phyloP scores from a whole-genome alignment of 2,329 filamentous ascomycete species.

The Cladosporium halotolerans region DNA sequence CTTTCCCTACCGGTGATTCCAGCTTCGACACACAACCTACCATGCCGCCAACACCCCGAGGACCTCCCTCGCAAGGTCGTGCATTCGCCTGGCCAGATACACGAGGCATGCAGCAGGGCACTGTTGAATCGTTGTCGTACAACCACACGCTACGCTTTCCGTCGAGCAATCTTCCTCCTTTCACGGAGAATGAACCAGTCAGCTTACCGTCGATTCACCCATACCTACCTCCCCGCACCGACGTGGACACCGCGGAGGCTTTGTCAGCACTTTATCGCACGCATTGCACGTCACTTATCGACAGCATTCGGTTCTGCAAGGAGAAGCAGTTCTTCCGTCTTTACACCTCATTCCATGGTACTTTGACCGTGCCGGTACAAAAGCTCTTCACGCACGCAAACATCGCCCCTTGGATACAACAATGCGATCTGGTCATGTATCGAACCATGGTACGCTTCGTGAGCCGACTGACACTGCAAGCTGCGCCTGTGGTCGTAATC shows the following conservation, averaged over 20 bases:
- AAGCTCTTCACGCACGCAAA: slow-evolving; percentile 78
- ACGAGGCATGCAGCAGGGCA: slow-evolving; percentile 34
- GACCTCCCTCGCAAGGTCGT: slow-evolving; percentile 38
- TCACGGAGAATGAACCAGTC: slow-evolving; percentile 63
- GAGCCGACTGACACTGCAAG: slow-evolving; percentile 80
- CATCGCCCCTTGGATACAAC: slow-evolving; percentile 86
- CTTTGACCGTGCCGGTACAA: slow-evolving; percentile 91
- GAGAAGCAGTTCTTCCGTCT: slow-evolving; percentile 95
- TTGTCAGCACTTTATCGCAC: slow-evolving; percentile 84
- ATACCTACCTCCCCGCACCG: slow-evolving; percentile 75
- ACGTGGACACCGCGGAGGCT: slow-evolving; percentile 78
- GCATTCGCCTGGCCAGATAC: slow-evolving; percentile 43
- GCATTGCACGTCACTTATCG: slow-evolving; percentile 90
- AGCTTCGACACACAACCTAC: slow-evolving; percentile 26
- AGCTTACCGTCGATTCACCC: slow-evolving; percentile 77
- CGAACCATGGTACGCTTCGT: slow-evolving; percentile 95
- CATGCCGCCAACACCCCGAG: slow-evolving; percentile 26
- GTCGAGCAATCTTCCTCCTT: slow-evolving; percentile 49
- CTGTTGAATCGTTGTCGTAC: slow-evolving; percentile 46
- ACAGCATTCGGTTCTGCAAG: slow-evolving; percentile 92
- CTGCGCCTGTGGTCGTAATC: slow-evolving; percentile 80
- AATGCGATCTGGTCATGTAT: slow-evolving; percentile 92
- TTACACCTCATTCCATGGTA: slow-evolving; percentile 92
- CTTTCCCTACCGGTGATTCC: slow-evolving; percentile 36
- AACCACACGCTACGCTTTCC: slow-evolving; percentile 60